Base-by-base conservation (phyloP, 306 rosid genomes). In the Quercus rubra region DNA sequence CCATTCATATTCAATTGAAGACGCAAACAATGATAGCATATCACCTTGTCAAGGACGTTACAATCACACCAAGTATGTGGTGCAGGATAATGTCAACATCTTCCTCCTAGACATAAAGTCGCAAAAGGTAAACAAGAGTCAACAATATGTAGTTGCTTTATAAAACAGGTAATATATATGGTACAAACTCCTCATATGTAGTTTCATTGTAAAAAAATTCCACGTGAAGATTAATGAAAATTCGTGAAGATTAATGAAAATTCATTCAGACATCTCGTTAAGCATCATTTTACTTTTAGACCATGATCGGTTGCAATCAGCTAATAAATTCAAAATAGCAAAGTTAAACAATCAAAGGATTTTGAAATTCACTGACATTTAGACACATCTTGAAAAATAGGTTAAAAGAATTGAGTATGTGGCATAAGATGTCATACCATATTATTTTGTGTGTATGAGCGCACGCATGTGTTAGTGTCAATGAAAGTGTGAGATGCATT, bases 61-160 rank as follows among this genome's bases (percentile, higher is more conserved):
- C 71, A 61, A 89, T 83, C 41, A 89, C 55, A 5, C 97, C 98
- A 79, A 73, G 81, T 55, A 91, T 87, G 81, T 92, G 99, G 83
- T 92, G 97, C 81, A 90, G 85, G 75, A 95, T 84, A 81, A 92
- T 79, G 71, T 87, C 92, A 71, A 92, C 97, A 84, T 90, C 94
- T 82, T 95, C 96, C 85, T 92, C 97, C 99, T 92, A 79, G 59
- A 84, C 71, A 86, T 28, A 30, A 78, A 75, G 58, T 74, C 80
- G 66, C 67, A 77, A 46, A 18, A 79, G 31, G 74, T 6, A 30
- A 63, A 58, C 49, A 77, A 79, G 73, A 66, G 71, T 73, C 63
- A 80, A 28, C 15, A n/a, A 33, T 46, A 80, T 17, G 67, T 33
- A 75, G 46, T 6, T 43, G 56, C 72, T 0, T 19, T 14, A 70